Evolutionary conservation across 2,329 filamentous ascomycete species (phyloP), one percentile per base, ranked within the genome.

Genomic region (Tolypocladium nubicola): DNA sequence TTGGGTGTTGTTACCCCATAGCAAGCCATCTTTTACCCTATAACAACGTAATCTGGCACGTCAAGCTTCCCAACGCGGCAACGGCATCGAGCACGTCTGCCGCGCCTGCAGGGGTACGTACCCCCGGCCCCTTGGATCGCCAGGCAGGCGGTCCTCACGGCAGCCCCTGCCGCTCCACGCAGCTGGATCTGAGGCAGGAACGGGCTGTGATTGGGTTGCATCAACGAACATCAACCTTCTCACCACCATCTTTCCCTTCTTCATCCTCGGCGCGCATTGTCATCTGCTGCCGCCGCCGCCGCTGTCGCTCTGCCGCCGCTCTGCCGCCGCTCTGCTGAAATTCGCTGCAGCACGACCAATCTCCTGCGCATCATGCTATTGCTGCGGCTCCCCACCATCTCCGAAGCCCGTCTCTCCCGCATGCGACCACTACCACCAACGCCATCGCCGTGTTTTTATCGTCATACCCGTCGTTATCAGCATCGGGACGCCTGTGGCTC

Each of bases 21-120:
- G 57, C 33, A 59, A 57, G 58, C 55, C 55, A 49, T 30, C 56
- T 61, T 60, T 67, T 67, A 67, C 66, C 64, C 63, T 66, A 67
- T 64, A 65, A 63, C 60, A 66, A 67, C 64, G 65, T 66, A 67
- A 67, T 66, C 54, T 55, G 39, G 56, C 54, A 55, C 57, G 53
- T 16, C 37, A 55, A 56, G 54, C 54, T 57, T 58, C 55, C 58
- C 52, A 56, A 54, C 53, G 39, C 41, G 55, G 55, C 55, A 57
- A 57, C 39, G 54, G 53, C 50, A 33, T 39, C 30, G 43, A 41
- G 6, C 2, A 13, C 23, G 21, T n/a, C 35, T 30, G 52, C 52
- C 52, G 52, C 52, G 23, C 52, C 52, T 54, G 52, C 52, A 54
- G 52, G 52, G 52, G 50, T 33, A 52, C 33, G 50, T 23, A 52